These are phyloP conservation scores for Raphanus sativus DNA, from an alignment of 345 rosid species.

Conservation along the genomic window DNA sequence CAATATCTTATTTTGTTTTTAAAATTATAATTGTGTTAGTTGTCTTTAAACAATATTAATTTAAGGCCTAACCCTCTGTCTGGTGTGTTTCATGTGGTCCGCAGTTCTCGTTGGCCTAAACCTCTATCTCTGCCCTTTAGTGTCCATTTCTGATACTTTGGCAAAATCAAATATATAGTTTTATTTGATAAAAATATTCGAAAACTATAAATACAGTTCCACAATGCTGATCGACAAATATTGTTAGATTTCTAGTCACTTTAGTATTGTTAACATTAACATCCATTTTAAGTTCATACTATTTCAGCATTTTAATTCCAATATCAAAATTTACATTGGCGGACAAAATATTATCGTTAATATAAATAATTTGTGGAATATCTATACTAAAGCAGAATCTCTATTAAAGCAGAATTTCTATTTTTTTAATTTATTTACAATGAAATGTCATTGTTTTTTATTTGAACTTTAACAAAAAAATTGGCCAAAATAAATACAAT, in stretches of 20 bases:
- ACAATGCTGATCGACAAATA: neutral
- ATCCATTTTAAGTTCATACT: neutral
- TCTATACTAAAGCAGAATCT: too few species aligned
- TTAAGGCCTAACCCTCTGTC: too few species aligned
- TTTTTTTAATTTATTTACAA: too few species aligned
- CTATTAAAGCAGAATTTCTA: too few species aligned
- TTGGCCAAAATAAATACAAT: too few species aligned
- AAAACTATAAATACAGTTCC: neutral
- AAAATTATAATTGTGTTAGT: too few species aligned
- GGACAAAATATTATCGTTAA: neutral
- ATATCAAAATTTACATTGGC: neutral
- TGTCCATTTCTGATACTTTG: conserved; percentile 19
- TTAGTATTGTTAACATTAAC: neutral
- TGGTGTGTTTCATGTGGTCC: too few species aligned
- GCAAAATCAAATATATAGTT: conserved; percentile 4
- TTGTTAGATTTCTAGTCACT: neutral
- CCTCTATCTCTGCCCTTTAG: neutral
- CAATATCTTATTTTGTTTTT: too few species aligned
- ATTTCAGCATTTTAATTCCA: neutral
- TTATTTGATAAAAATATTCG: neutral
- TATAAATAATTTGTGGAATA: neutral
- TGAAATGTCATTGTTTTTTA: too few species aligned
- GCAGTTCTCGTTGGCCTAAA: too few species aligned
- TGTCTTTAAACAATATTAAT: too few species aligned
- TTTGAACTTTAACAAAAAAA: too few species aligned